Base-by-base conservation (phyloP, 306 rosid genomes). In the Ochetophila trinervis region DNA sequence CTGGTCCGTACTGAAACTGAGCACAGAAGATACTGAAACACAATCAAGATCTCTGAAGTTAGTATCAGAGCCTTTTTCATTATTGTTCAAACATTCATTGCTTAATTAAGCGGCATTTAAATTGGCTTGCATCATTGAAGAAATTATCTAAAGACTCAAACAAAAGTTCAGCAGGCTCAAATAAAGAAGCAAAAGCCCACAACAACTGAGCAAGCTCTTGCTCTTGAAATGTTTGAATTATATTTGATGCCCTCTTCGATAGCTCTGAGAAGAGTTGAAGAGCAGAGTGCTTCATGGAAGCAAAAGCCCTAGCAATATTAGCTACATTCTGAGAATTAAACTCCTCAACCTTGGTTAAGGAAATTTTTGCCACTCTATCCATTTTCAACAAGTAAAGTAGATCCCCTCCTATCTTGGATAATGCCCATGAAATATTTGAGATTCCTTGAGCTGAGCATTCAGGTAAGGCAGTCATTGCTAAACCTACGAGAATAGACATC, bases 251-350 rank as follows among this genome's bases (percentile, higher is more conserved):
- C 77, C 82, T 84, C 66, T 59, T 81, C 1, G 87, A 79, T 77
- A 93, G 76, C 72, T 79, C 83, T 1, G 76, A 58, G 63, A 93
- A 93, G 61, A 93, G 98, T 60, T 78, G 88, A 40, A 91, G 71
- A 63, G 94, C 89, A 57, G 97, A 87, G 63, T 89, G 98, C 77
- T 81, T 87, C 98, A 89, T 93, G 50, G 91, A 83, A 66, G 98
- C 98, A 71, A 93, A 93, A 70, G 97, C 93, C 74, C 96, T 93
- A 0, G 91, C 91, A 70, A 84, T 67, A 74, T 89, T 93, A 53
- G 97, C 98, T 62, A 87, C 83, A 77, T 93, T 89, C 80, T 93
- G 98, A n/a, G n/a, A n/a, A n/a, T n/a, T n/a, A n/a, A n/a, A n/a
- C n/a, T n/a, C n/a, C n/a, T n/a, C n/a, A n/a, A n/a, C n/a, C n/a